A percentile compares a stretch with the other conserved stretches of the same genome.
phyloP scores from a whole-genome alignment of 176 grass and related monocot species.

The Microstegium vimineum region DNA sequence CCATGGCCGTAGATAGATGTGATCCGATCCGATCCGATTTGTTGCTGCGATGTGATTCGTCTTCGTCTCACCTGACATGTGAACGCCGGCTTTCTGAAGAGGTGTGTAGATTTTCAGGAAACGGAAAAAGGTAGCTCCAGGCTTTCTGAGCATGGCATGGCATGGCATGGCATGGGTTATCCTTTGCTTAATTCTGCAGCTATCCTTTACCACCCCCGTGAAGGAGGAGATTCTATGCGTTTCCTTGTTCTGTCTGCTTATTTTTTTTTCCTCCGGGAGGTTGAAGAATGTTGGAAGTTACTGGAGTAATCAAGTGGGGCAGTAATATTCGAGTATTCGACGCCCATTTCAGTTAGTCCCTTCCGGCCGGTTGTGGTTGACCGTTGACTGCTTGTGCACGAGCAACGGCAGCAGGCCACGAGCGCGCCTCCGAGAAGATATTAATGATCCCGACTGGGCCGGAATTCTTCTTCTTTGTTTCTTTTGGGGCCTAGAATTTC shows the following conservation, averaged over 20 bases:
- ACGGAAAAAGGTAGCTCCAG: background rate
- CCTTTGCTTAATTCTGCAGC: slow-evolving; percentile 19
- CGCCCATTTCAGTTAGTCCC: too few relatives aligned
- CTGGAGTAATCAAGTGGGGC: too few relatives aligned
- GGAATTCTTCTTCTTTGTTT: background rate
- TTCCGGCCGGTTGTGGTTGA: too few relatives aligned
- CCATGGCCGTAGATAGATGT: background rate
- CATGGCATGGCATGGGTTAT: background rate
- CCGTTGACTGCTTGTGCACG: background rate
- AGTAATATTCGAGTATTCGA: too few relatives aligned
- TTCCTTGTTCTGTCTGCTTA: background rate
- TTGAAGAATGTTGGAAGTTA: background rate
- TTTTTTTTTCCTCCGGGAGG: background rate
- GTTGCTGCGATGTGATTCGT: background rate
- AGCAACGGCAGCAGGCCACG: background rate
- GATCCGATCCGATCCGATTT: background rate
- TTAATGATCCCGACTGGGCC: background rate
- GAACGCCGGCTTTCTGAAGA: background rate
- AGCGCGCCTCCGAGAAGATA: too few relatives aligned
- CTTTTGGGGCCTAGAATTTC: background rate
- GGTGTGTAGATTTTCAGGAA: background rate
- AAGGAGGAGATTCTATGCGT: background rate
- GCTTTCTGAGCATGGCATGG: background rate
- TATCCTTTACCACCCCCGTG: background rate
- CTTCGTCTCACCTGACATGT: background rate